Base-by-base conservation (phyloP, 176 grass and related monocot genomes). In the Miscanthus lutarioriparius region DNA sequence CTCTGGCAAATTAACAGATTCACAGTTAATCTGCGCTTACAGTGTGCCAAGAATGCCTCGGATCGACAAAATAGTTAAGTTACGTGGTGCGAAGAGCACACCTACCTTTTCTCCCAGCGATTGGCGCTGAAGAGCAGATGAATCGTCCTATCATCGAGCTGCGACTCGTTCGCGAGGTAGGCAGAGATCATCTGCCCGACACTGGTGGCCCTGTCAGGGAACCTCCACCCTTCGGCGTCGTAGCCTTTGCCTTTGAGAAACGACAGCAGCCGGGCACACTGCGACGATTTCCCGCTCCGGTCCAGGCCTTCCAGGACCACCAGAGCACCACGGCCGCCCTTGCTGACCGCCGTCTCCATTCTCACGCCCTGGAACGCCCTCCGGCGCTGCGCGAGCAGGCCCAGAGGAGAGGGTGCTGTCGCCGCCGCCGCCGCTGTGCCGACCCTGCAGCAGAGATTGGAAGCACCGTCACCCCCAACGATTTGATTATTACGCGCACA, bases 71-170 rank as follows among this genome's bases (percentile, higher is more conserved):
- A 35, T 35, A 35, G 4, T 35, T 62, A 61, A 10, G 1, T 11
- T 62, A 2, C 10, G 23, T 26, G 58, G n/a, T 26, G 58, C 26
- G 58, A 62, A 62, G 61, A 89, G 25, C 44, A 68, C 49, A 95
- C 89, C 86, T 89, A 98, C 93, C 91, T 93, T 86, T 95, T 98
- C 85, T 98, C 93, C 91, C 89, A 98, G 59, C 96, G 89, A 75
- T 98, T 98, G 7, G 96, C 96, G 59, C 92, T 93, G 85, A 98
- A 98, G 61, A 95, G 93, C 83, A 98, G 48, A 83, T 98, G 93
- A 44, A 98, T 79, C 12, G 89, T 83, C 75, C 89, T 91, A 38
- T 98, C 96, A 87, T 98, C 93, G 47, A 98, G 90, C 45, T 95
- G 82, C 10, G 91, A 98, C 47, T 93, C 91, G 10, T 98, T 98